A percentile compares a stretch with the other conserved stretches of the same genome.
These are phyloP conservation scores for Funneliformis geosporum DNA, from an alignment of 192 early-diverging fungal genomes.

Conservation along the genomic window DNA sequence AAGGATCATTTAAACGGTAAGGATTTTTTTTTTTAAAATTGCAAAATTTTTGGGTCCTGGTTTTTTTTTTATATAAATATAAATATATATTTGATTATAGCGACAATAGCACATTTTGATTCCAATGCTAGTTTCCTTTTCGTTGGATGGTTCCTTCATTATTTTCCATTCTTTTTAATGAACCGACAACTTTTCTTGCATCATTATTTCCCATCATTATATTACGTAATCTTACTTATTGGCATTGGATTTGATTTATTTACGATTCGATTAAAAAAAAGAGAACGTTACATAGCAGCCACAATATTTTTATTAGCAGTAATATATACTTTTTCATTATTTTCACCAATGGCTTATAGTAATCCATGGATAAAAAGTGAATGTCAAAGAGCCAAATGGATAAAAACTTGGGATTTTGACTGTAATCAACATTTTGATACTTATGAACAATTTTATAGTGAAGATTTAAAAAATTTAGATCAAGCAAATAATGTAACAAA, in stretches of 20 bases:
- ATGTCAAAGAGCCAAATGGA: slow-evolving; percentile 80
- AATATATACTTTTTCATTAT: slow-evolving; percentile 64
- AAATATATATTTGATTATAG: slow-evolving; percentile 24
- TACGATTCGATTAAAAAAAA: slow-evolving; percentile 60
- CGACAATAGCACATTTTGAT: slow-evolving; percentile 52
- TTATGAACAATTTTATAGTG: slow-evolving; percentile 30
- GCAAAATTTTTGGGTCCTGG: neutral
- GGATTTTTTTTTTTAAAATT: neutral
- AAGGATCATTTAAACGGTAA: slow-evolving; percentile 42
- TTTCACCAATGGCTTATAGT: slow-evolving; percentile 87
- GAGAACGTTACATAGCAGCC: slow-evolving; percentile 52
- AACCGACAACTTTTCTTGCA: slow-evolving; percentile 88
- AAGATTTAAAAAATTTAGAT: neutral
- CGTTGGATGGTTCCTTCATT: slow-evolving; percentile 81
- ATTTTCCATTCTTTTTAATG: slow-evolving; percentile 89
- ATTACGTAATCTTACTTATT: slow-evolving; percentile 78
- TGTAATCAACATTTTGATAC: slow-evolving; percentile 50
- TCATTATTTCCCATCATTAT: slow-evolving; percentile 94
- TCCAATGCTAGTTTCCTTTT: slow-evolving; percentile 67
- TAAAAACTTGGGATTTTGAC: slow-evolving; percentile 81
- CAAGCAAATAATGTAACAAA: neutral
- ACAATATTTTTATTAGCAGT: slow-evolving; percentile 54
- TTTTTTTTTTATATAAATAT: neutral
- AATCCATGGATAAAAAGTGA: slow-evolving; percentile 67
- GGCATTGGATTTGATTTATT: slow-evolving; percentile 74